A percentile compares a stretch with the other conserved stretches of the same genome.
phyloP scores from a whole-genome alignment of 345 rosid genomes.

The Pistacia atlantica region DNA sequence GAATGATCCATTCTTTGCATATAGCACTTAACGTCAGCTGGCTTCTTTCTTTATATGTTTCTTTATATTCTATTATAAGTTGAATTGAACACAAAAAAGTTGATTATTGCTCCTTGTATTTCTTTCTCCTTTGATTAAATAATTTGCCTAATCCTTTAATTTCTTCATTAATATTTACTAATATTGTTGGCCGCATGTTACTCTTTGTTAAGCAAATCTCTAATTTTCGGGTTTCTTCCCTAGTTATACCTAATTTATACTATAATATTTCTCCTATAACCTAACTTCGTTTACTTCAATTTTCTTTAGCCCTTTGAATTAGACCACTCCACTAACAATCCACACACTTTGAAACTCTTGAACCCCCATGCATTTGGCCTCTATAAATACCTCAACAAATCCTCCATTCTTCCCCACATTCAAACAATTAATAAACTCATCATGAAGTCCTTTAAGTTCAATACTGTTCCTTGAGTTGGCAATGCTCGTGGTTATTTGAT shows the following conservation, averaged over 20 bases:
- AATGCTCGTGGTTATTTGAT: conserved; percentile 6
- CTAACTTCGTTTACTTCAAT: conserved; percentile 23
- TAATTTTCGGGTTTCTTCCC: background rate
- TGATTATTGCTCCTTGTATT: no score
- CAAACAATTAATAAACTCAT: background rate
- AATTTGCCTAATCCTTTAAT: no score
- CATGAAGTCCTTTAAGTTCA: conserved; percentile 19
- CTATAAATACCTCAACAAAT: conserved; percentile 20
- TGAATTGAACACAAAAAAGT: no score
- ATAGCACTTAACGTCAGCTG: no score
- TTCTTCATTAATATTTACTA: no score
- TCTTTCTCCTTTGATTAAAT: no score
- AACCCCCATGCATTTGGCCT: background rate
- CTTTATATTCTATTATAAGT: no score
- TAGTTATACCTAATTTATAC: conserved; percentile 11
- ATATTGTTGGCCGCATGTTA: no score
- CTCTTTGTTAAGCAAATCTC: no score
- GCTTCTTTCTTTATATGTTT: no score
- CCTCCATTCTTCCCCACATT: conserved; percentile 2
- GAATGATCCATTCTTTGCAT: no score
- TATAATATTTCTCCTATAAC: conserved; percentile 11
- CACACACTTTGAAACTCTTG: background rate
- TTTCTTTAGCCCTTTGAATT: conserved; percentile 11
- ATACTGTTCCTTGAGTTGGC: background rate
- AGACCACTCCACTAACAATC: conserved; percentile 28